phyloP scores from a whole-genome alignment of 2,329 filamentous ascomycete genomes.

The Fusarium xyrophilum region DNA sequence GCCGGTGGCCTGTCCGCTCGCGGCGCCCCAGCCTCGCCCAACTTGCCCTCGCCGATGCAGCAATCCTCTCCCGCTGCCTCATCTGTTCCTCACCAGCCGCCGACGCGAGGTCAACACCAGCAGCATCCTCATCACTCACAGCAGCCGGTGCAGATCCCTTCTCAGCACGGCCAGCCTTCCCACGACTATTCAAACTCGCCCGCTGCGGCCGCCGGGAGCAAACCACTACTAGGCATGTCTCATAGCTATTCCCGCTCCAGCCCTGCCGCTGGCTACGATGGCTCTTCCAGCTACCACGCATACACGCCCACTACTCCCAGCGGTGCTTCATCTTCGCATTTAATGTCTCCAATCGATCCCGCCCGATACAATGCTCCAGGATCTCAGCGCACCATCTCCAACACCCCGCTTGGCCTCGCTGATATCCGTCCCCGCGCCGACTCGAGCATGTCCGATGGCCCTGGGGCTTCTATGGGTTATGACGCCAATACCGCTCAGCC shows the following conservation, averaged over 20 bases:
- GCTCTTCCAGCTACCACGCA: slow-evolving; percentile 58
- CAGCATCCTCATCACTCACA: slow-evolving; percentile 46
- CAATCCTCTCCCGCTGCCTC: slow-evolving; percentile 46
- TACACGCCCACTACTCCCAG: slow-evolving; percentile 72
- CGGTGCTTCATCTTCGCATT: slow-evolving; percentile 64
- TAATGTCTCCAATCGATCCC: slow-evolving; percentile 63
- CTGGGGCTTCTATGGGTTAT: slow-evolving; percentile 67
- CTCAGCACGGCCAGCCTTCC: slow-evolving; percentile 66
- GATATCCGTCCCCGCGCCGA: slow-evolving; percentile 90
- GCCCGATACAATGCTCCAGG: slow-evolving; percentile 63
- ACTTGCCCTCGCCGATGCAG: slow-evolving; percentile 55
- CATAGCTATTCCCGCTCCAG: slow-evolving; percentile 87
- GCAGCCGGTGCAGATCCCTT: slow-evolving; percentile 43
- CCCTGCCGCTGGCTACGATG: slow-evolving; percentile 68
- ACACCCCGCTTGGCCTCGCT: slow-evolving; percentile 87
- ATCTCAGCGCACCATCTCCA: slow-evolving; percentile 71
- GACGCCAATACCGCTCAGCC: slow-evolving; percentile 70
- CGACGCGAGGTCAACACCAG: slow-evolving; percentile 44
- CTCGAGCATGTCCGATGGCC: slow-evolving; percentile 76
- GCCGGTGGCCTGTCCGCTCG: slow-evolving; percentile 52
- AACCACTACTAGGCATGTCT: slow-evolving; percentile 69
- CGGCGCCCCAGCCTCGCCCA: slow-evolving; percentile 50
- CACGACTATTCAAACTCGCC: slow-evolving; percentile 43
- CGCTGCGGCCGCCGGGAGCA: slow-evolving; percentile 59
- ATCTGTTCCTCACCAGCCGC: slow-evolving; percentile 46